Conservation (phyloP, 179 eudicot genomes). For the Silene coronaria region DNA sequence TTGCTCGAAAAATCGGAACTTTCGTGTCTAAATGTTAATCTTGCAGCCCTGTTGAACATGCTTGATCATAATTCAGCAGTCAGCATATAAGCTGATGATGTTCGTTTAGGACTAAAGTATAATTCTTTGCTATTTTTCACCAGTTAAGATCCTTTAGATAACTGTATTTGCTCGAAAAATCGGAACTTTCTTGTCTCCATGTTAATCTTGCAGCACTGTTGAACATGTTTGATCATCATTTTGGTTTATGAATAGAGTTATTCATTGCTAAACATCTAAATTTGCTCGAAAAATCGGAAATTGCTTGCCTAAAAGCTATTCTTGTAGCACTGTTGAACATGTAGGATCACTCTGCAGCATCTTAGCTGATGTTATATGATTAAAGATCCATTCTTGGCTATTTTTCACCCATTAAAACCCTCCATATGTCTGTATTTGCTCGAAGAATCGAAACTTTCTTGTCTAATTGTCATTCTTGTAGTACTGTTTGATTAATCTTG, state of each 20-base stretch:
- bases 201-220: background rate
- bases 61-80: background rate
- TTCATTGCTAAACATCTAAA: background rate
- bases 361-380: background rate
- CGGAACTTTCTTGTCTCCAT: background rate
- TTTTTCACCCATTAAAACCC: background rate
- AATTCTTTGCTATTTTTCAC: no score
- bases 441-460: background rate
- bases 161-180: no score
- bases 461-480: background rate
- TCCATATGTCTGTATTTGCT: background rate
- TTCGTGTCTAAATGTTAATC: background rate
- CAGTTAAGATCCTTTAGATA: no score
- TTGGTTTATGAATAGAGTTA: background rate
- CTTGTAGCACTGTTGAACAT: background rate
- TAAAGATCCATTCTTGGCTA: background rate
- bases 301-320: background rate
- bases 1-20: background rate
- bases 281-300: background rate
- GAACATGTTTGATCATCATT: background rate
- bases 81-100: no score
- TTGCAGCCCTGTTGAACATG: no score
- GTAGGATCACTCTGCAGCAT: background rate
- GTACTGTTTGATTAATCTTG: background rate
- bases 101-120: background rate